These are phyloP conservation scores for Colletotrichum filicis DNA, from an alignment of 2,329 filamentous ascomycete genomes.

Conservation along the genomic window DNA sequence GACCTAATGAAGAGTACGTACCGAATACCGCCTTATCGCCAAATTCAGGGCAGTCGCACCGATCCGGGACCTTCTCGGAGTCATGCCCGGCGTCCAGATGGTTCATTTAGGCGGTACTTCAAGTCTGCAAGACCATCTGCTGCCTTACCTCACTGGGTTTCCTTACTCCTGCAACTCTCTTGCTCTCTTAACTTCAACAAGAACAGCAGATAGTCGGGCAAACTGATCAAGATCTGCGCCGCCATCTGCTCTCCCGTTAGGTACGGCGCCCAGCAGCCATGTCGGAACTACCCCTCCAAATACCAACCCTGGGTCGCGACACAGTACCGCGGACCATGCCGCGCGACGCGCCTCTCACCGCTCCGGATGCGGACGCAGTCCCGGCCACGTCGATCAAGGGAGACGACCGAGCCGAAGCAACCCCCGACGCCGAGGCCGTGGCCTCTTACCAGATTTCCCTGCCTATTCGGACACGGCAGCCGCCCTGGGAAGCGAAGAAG, in stretches of 20 bases:
- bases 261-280: constrained; percentile 17
- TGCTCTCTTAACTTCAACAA: neutral
- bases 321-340: neutral
- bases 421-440: neutral
- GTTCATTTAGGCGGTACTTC: neutral
- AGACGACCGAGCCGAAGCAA: neutral
- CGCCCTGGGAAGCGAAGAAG: neutral
- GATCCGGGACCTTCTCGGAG: constrained; percentile 21
- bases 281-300: constrained; percentile 6
- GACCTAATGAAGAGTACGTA: constrained; percentile 10
- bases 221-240: neutral
- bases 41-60: constrained; percentile 19
- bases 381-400: constrained; percentile 13
- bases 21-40: neutral
- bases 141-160: too few relatives aligned
- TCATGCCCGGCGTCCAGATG: neutral
- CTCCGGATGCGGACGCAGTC: constrained; percentile 28
- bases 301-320: constrained; percentile 17
- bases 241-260: neutral
- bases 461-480: constrained; percentile 1
- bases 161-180: neutral
- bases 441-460: neutral
- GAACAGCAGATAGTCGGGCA: neutral
- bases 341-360: constrained; percentile 24
- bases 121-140: neutral